phyloP scores from a whole-genome alignment of 169 alveolate species.

The Eimeria sp. region DNA sequence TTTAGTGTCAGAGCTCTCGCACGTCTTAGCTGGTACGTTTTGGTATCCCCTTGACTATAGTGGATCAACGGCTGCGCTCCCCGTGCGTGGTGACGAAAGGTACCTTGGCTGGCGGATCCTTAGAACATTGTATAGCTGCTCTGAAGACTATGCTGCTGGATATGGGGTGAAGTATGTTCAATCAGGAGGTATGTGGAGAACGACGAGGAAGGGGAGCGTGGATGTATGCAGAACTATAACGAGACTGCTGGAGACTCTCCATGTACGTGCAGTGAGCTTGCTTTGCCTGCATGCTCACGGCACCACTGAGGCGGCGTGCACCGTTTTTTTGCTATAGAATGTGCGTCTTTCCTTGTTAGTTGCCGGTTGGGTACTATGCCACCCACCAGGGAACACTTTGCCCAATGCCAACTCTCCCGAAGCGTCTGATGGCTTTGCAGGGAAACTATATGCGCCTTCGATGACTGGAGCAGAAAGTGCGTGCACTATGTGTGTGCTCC shows the following conservation, averaged over 20 bases:
- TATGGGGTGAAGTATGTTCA: background rate
- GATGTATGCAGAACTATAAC: background rate
- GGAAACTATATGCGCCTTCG: background rate
- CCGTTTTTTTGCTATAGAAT: too few relatives aligned
- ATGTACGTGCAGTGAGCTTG: background rate
- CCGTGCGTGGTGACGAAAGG: background rate
- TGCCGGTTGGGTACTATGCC: background rate
- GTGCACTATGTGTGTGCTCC: background rate
- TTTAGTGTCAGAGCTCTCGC: background rate
- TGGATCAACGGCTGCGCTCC: background rate
- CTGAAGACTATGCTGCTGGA: background rate
- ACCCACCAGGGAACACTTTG: background rate
- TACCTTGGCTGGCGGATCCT: background rate
- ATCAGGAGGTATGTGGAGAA: background rate
- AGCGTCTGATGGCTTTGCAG: background rate
- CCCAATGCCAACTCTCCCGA: background rate
- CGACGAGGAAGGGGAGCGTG: background rate
- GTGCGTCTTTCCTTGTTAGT: background rate
- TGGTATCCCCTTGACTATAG: background rate
- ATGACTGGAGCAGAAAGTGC: background rate
- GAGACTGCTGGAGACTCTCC: background rate
- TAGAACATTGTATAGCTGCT: background rate
- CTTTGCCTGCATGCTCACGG: too few relatives aligned
- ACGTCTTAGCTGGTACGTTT: background rate
- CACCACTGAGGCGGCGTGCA: too few relatives aligned